Conservation (phyloP, 257 asterid species). For the Scutellaria barbata region DNA sequence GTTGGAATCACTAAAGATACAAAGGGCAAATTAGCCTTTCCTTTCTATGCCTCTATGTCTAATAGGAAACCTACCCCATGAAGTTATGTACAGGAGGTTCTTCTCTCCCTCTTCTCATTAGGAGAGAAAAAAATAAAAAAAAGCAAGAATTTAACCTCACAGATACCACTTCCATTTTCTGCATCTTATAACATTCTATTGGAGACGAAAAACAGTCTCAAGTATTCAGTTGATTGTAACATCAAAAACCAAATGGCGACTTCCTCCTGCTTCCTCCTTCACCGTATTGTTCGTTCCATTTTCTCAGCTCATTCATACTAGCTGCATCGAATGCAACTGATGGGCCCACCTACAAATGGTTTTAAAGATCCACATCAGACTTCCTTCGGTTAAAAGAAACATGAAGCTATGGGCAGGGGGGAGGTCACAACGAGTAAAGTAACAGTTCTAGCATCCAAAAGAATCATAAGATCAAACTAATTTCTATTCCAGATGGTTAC, state of each 20-base stretch:
- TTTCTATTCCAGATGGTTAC: neutral
- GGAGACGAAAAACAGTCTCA: slow-evolving; percentile 20
- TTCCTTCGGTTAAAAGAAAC: neutral
- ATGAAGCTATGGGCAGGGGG: slow-evolving; percentile 23
- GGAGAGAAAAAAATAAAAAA: neutral
- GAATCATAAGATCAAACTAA: neutral
- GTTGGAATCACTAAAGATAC: slow-evolving; percentile 30
- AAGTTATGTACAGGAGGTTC: slow-evolving; percentile 27
- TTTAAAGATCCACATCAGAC: slow-evolving; percentile 5
- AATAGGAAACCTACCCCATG: slow-evolving; percentile 23
- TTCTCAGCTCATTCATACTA: slow-evolving; percentile 90
- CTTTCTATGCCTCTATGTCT: slow-evolving; percentile 31
- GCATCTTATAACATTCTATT: slow-evolving; percentile 20
- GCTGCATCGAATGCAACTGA: slow-evolving; percentile 96
- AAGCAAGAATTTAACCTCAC: slow-evolving; percentile 33
- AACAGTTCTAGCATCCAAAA: neutral
- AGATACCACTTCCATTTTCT: slow-evolving; percentile 35
- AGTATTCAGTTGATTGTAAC: slow-evolving; percentile 18
- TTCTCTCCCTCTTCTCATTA: slow-evolving; percentile 23
- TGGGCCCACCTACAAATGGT: slow-evolving; percentile 80
- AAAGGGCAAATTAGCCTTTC: slow-evolving; percentile 36
- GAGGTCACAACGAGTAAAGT: neutral
- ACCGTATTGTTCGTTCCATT: slow-evolving; percentile 98
- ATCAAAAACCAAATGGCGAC: slow-evolving; percentile 89
- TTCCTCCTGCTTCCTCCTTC: slow-evolving; percentile 96